phyloP scores from a whole-genome alignment of 2,329 filamentous ascomycete species.

The Ascosphaera aggregata region DNA sequence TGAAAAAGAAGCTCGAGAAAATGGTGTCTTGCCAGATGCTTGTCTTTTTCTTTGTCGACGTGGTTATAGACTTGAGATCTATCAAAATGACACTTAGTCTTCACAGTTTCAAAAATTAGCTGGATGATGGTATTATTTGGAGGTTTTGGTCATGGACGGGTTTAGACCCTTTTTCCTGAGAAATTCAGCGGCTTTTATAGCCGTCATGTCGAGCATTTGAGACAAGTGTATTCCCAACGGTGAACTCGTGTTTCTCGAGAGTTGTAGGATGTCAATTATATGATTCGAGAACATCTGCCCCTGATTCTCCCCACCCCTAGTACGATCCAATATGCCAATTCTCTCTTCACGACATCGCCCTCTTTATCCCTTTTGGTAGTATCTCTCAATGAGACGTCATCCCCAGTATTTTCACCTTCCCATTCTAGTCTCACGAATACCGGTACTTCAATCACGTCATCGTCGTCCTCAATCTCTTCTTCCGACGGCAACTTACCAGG shows the following conservation, averaged over 20 bases:
- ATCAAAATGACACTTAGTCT: constrained; percentile 3
- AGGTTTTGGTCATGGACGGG: no score
- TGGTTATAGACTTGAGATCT: constrained; percentile 2
- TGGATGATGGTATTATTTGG: no score
- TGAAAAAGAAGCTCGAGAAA: no score
- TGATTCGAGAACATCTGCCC: constrained; percentile 1
- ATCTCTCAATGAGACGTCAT: constrained; percentile 11
- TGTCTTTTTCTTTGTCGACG: constrained; percentile 4
- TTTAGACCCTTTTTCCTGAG: no score
- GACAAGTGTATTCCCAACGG: no score
- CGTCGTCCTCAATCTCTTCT: constrained; percentile 24
- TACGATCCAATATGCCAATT: constrained; percentile 90
- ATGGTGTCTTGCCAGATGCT: no score
- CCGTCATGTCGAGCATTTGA: no score
- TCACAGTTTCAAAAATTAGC: no score
- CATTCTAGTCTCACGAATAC: constrained; percentile 86
- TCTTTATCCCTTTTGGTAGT: constrained; percentile 23
- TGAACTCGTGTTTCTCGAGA: no score
- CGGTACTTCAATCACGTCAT: constrained; percentile 63
- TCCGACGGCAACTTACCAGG: constrained; percentile 21
- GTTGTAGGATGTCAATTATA: no score
- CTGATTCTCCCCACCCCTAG: constrained; percentile 66
- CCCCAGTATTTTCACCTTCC: constrained; percentile 37
- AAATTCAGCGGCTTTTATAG: no score
- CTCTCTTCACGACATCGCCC: constrained; percentile 51